These are phyloP conservation scores for Pueraria montana DNA, from an alignment of 306 rosid species.

Conservation along the genomic window DNA sequence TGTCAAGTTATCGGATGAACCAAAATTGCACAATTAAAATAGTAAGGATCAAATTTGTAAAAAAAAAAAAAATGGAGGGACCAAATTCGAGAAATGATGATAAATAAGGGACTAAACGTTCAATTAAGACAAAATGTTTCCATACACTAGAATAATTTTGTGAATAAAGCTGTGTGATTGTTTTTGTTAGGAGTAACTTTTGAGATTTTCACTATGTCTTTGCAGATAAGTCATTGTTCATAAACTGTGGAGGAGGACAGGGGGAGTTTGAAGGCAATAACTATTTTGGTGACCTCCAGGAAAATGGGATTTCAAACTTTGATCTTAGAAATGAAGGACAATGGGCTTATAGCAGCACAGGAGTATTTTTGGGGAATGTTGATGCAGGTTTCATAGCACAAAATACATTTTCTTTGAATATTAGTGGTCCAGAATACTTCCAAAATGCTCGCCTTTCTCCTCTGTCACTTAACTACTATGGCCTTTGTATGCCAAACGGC, in stretches of 20 bases:
- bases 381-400: conserved; percentile 10
- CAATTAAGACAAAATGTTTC: conserved; percentile 11
- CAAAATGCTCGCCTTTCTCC: conserved; percentile 74
- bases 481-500: conserved; percentile 76
- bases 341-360: conserved; percentile 89
- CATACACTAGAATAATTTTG: conserved; percentile 7
- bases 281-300: conserved; percentile 57
- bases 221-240: conserved; percentile 74
- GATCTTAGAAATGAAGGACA: conserved; percentile 41
- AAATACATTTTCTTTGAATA: conserved; percentile 57
- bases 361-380: conserved; percentile 45
- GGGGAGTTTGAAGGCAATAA: conserved; percentile 49
- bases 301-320: conserved; percentile 58
- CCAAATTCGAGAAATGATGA: neutral
- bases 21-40: neutral
- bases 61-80: neutral
- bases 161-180: neutral
- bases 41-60: neutral
- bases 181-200: neutral
- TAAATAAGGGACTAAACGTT: neutral
- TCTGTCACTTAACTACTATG: conserved; percentile 77
- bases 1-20: neutral
- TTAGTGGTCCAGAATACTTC: conserved; percentile 52
- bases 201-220: conserved; percentile 6
- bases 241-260: conserved; percentile 76